phyloP scores from a whole-genome alignment of 2,329 filamentous ascomycete genomes.

The Cadophora luteo-olivacea region DNA sequence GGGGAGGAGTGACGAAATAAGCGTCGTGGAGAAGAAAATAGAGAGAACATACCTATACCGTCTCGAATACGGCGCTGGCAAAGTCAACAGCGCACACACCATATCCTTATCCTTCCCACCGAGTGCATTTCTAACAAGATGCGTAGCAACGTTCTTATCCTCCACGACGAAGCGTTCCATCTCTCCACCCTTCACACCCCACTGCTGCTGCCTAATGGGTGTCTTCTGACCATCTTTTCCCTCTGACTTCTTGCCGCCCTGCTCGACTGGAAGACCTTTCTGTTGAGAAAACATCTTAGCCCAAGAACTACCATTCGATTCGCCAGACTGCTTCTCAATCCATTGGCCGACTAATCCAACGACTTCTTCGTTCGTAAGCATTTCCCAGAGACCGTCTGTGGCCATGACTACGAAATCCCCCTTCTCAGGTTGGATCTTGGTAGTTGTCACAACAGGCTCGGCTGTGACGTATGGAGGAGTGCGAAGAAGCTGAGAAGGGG shows the following conservation, averaged over 20 bases:
- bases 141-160: conserved; percentile 95
- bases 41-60: conserved; percentile 76
- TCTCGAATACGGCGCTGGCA: conserved; percentile 89
- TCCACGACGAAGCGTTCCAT: conserved; percentile 89
- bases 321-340: conserved; percentile 76
- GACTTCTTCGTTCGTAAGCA: conserved; percentile 98
- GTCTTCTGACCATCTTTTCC: conserved; percentile 75
- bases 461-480: conserved; percentile 97
- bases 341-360: conserved; percentile 96
- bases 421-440: conserved; percentile 84
- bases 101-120: conserved; percentile 94
- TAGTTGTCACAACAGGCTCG: conserved; percentile 93
- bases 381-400: conserved; percentile 97
- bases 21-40: not conserved
- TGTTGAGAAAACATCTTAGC: conserved; percentile 63
- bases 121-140: conserved; percentile 92
- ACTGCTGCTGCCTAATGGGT: conserved; percentile 89
- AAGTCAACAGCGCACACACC: conserved; percentile 87
- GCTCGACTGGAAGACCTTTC: conserved; percentile 77
- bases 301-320: conserved; percentile 61
- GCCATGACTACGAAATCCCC: conserved; percentile 97
- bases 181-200: conserved; percentile 78
- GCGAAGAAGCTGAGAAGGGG: conserved; percentile 76
- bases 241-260: conserved; percentile 52
- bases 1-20: not conserved